These are phyloP conservation scores for Epichloe gansuensis DNA, from an alignment of 2,329 filamentous ascomycete genomes.

Conservation along the genomic window DNA sequence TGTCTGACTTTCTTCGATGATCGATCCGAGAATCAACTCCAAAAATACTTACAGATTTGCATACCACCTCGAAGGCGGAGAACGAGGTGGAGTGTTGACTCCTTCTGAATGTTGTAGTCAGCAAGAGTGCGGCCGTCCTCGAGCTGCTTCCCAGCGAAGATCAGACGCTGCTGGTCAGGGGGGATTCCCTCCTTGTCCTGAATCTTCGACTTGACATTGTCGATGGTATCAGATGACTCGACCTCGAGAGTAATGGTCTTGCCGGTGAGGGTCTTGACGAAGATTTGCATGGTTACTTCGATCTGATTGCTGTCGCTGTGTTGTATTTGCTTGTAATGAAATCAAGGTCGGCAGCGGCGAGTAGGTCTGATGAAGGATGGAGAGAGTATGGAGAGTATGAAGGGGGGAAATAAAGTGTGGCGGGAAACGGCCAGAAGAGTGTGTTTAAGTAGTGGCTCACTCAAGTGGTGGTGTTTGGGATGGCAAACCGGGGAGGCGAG, in stretches of 20 bases:
- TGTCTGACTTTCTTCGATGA: not conserved
- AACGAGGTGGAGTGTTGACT: conserved; percentile 61
- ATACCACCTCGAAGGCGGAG: conserved; percentile 56
- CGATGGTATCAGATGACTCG: conserved; percentile 83
- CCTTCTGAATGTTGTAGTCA: conserved; percentile 47
- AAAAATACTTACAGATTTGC: conserved; percentile 45
- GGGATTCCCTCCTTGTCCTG: conserved; percentile 95
- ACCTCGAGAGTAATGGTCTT: conserved; percentile 48
- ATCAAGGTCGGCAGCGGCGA: conserved; percentile 8
- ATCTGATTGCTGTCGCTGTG: conserved; percentile 3
- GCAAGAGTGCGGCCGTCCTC: conserved; percentile 63
- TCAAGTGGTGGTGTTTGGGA: not conserved
- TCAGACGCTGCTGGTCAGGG: conserved; percentile 88
- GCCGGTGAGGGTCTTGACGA: conserved; percentile 51
- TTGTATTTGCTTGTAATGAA: not conserved
- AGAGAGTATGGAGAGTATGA: not conserved
- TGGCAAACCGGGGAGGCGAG: conserved; percentile 11
- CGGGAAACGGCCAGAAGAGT: conserved; percentile 12
- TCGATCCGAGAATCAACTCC: too few relatives aligned
- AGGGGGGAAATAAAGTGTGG: conserved; percentile 5
- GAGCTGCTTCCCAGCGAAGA: conserved; percentile 93
- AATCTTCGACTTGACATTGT: conserved; percentile 96
- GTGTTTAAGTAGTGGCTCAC: conserved; percentile 19
- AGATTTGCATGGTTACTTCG: conserved; percentile 13
- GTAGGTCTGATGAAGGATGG: conserved; percentile 6